Evolutionary conservation across 202 grass and related monocot genomes (phyloP).

Genomic region (Bolboschoenoplectus hybrid): DNA sequence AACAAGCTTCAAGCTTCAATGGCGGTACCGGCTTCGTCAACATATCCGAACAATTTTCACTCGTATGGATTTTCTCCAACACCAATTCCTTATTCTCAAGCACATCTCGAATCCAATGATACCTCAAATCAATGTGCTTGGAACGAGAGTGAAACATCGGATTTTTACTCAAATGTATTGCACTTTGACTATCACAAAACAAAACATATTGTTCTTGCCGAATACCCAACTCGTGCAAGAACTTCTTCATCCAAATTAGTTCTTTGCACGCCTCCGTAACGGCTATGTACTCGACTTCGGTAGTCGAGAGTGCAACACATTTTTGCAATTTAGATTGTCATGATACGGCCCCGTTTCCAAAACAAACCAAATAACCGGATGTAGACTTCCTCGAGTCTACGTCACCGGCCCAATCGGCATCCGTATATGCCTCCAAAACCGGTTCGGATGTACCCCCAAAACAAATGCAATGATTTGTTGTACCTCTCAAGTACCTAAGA

Average conservation of each 20-base stretch:
- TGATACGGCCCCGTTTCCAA: not conserved
- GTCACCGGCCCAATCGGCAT: not conserved
- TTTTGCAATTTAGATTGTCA: not conserved
- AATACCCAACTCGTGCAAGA: too few species aligned
- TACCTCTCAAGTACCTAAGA: not conserved
- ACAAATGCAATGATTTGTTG: not conserved
- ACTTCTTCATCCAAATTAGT: too few species aligned
- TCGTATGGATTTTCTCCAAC: too few species aligned
- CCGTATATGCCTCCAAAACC: not conserved
- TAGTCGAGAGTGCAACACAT: not conserved
- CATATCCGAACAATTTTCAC: too few species aligned
- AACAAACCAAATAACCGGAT: not conserved
- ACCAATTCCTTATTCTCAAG: too few species aligned
- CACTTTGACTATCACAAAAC: conserved; percentile 21
- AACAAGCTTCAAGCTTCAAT: not conserved
- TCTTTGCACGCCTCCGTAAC: too few species aligned
- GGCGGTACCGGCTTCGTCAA: not conserved
- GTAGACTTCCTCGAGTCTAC: not conserved
- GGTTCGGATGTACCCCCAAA: not conserved
- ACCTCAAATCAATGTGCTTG: too few species aligned
- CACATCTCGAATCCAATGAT: too few species aligned
- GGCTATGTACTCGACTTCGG: too few species aligned
- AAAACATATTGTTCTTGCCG: not conserved
- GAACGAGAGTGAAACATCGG: not conserved
- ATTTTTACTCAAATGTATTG: not conserved